phyloP scores from a whole-genome alignment of 176 grass and related monocot genomes.

The Areca catechu region DNA sequence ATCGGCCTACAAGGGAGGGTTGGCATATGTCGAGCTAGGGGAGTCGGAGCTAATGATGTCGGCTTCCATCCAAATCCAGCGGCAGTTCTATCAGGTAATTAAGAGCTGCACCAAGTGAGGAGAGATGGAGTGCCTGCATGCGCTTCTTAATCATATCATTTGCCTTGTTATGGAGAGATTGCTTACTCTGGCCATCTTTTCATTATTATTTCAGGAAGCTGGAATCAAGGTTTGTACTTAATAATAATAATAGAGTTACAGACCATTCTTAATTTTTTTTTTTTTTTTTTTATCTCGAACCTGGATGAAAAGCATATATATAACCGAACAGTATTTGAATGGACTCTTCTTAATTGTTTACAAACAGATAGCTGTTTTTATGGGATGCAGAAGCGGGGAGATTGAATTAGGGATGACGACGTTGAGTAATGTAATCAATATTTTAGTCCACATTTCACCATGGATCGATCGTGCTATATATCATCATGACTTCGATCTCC shows the following conservation, averaged over 20 bases:
- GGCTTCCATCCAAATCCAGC: constrained; percentile 45
- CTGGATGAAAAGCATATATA: too few species aligned
- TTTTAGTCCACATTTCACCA: too few species aligned
- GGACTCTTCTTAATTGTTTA: too few species aligned
- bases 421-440: background rate
- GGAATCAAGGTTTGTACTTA: constrained; percentile 61
- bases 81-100: constrained; percentile 83
- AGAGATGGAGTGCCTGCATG: too few species aligned
- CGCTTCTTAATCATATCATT: background rate
- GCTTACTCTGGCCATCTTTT: background rate
- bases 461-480: too few species aligned
- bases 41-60: constrained; percentile 33
- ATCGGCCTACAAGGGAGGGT: constrained; percentile 51
- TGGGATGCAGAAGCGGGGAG: constrained; percentile 68
- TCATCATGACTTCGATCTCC: too few species aligned
- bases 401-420: constrained; percentile 59
- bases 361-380: constrained; percentile 60
- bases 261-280: too few species aligned
- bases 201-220: constrained; percentile 40
- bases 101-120: background rate
- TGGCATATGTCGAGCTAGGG: constrained; percentile 40
- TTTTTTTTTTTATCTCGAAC: too few species aligned
- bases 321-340: too few species aligned
- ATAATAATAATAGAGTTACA: too few species aligned
- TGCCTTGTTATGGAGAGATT: background rate